These are phyloP conservation scores for Haplosporangium gracile DNA, from an alignment of 192 early-diverging fungal species.

Conservation along the genomic window DNA sequence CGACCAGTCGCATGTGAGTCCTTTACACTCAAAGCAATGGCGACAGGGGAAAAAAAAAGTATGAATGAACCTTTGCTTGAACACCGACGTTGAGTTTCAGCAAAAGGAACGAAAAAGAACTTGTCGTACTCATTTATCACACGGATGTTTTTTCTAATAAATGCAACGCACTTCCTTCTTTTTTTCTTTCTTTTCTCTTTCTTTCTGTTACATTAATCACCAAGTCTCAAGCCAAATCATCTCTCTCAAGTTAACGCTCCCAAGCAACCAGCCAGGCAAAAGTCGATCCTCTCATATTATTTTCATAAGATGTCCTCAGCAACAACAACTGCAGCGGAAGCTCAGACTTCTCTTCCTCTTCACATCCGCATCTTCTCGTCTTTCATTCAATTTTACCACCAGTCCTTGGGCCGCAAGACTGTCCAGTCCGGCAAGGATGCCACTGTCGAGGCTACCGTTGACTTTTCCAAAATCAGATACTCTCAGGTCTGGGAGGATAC, in stretches of 20 bases:
- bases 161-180: not conserved
- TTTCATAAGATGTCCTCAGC: constrained; percentile 11
- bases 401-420: constrained; percentile 45
- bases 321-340: constrained; percentile 3
- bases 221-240: not conserved
- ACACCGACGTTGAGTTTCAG: not conserved
- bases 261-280: not conserved
- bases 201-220: not conserved
- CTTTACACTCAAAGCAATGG: not conserved
- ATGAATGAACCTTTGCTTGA: not conserved
- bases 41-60: not conserved
- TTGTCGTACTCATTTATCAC: not conserved
- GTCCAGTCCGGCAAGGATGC: constrained; percentile 37
- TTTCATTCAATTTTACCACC: constrained; percentile 42
- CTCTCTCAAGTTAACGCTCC: not conserved
- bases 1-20: constrained; percentile 5
- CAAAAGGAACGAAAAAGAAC: too few relatives aligned
- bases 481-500: constrained; percentile 57
- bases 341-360: constrained; percentile 27
- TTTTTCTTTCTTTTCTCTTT: not conserved
- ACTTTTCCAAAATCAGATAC: constrained; percentile 56
- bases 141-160: not conserved
- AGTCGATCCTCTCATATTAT: not conserved
- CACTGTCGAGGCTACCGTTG: constrained; percentile 47
- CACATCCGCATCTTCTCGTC: constrained; percentile 49